Percentiles rank a stretch among this genome's conserved stretches.
Conservation (phyloP, 371 early-diverging fungal genomes). For the Syncephalis plumigaleata region DNA sequence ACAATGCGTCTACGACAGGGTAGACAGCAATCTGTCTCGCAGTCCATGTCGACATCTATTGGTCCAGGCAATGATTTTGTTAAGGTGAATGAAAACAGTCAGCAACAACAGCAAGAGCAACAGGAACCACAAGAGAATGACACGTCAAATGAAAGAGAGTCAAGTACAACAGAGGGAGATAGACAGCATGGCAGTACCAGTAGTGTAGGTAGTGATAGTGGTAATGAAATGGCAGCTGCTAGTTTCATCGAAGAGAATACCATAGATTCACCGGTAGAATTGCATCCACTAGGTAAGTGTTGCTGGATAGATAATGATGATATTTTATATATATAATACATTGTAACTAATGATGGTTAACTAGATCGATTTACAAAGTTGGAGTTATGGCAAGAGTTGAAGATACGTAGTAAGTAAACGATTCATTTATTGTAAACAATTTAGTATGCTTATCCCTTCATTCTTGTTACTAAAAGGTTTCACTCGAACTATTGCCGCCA, state of each 20-base stretch:
- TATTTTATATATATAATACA: not conserved
- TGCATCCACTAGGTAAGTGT: not conserved
- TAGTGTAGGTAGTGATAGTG: not conserved
- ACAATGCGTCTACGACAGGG: too few species aligned
- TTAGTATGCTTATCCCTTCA: not conserved
- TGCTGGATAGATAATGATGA: not conserved
- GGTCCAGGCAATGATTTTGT: not conserved
- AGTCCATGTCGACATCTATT: too few species aligned
- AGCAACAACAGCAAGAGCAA: too few species aligned
- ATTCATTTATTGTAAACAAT: not conserved
- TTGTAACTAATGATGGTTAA: too few species aligned
- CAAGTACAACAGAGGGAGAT: not conserved
- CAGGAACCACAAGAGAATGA: not conserved
- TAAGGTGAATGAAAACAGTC: not conserved
- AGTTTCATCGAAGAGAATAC: not conserved
- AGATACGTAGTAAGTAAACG: slow-evolving; percentile 42
- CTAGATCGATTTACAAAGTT: slow-evolving; percentile 37
- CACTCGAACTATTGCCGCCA: slow-evolving; percentile 56
- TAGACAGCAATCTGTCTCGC: too few species aligned
- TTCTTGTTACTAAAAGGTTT: slow-evolving; percentile 29
- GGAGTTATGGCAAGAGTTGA: slow-evolving; percentile 78
- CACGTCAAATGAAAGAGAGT: too few species aligned
- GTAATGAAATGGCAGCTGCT: not conserved
- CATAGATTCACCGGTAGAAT: not conserved
- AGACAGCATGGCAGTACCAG: not conserved